phyloP scores from a whole-genome alignment of 495 filamentous ascomycete genomes.

The Durotheca rogersii region DNA sequence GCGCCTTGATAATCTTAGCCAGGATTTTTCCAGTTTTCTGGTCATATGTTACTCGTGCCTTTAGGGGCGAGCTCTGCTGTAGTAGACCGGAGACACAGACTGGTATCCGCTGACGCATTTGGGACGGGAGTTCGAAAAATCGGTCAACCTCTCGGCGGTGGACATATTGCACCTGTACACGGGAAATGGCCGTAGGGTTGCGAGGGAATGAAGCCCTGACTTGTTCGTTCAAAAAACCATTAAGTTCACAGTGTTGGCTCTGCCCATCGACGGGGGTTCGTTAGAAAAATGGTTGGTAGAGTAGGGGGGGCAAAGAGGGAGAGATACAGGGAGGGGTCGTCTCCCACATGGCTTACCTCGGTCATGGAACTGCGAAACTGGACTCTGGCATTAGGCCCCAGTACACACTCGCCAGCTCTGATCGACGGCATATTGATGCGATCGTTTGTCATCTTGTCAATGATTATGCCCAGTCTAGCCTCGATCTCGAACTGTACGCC shows the following conservation, averaged over 20 bases:
- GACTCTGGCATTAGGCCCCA: constrained; percentile 53
- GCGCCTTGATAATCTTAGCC: constrained; percentile 84
- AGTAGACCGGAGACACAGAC: constrained; percentile 50
- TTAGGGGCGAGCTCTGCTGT: constrained; percentile 59
- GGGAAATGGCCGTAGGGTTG: constrained; percentile 37
- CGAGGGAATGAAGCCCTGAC: constrained; percentile 55
- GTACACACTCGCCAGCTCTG: constrained; percentile 60
- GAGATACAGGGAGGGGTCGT: too few relatives aligned
- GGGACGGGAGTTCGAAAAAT: constrained; percentile 73
- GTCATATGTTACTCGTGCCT: constrained; percentile 76
- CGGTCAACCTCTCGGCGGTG: constrained; percentile 79
- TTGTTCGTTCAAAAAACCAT: constrained; percentile 73
- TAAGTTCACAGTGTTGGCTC: constrained; percentile 75
- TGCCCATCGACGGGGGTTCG: too few relatives aligned
- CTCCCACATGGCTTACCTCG: constrained; percentile 64
- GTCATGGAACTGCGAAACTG: constrained; percentile 84
- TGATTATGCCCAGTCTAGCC: constrained; percentile 80
- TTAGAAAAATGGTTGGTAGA: constrained; percentile 4
- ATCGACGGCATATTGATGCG: constrained; percentile 62
- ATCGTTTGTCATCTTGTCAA: constrained; percentile 68
- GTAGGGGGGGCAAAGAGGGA: too few relatives aligned
- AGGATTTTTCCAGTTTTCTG: constrained; percentile 68
- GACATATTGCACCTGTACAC: constrained; percentile 74
- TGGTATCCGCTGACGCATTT: constrained; percentile 46
- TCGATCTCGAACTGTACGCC: constrained; percentile 85